Base-by-base conservation (phyloP, 768 basidiomycete species). In the Trametes villosa region DNA sequence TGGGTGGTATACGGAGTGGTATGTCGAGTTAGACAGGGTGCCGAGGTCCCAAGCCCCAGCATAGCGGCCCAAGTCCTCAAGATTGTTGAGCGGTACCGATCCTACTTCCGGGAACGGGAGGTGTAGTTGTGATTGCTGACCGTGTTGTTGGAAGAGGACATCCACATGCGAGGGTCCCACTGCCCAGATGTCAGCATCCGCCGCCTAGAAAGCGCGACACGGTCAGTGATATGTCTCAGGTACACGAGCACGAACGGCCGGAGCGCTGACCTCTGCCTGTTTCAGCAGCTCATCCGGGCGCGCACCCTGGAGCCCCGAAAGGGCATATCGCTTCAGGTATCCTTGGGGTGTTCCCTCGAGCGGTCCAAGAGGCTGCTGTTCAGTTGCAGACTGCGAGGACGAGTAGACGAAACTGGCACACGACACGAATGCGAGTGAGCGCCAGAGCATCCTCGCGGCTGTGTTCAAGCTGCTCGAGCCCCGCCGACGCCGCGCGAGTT, bases 151-250 rank as follows among this genome's bases (percentile, higher is more conserved):
- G 41, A 77, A 75, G 66, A 82, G 84, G 42, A 87, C 68, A 57
- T 87, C 86, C 57, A 86, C 75, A 62, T 82, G 73, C 9, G 79
- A 74, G 9, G 52, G 66, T 1, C 75, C 71, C 18, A 79, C 71
- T 57, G 82, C 79, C 86, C 85, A 87, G 6, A 86, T 63, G 64
- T 86, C 83, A 41, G 82, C 74, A 53, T 76, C 68, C 53, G 79
- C 67, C 22, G 73, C 68, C 84, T 85, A 38, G 6, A 29, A 11
- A 9, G 3, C 50, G 20, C 29, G 7, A n/a, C 46, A 48, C n/a
- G 18, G 4, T 13, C 1, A 38, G 15, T 12, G 4, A 29, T 11
- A 29, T 24, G 29, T 22, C 34, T 41, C 15, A 36, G 1, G 11
- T 27, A 38, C 47, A 15, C 17, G 22, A 13, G 13, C 30, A 22